Evolutionary conservation across 2,329 filamentous ascomycete species (phyloP).

Genomic region (Chalaropsis ovoidea): DNA sequence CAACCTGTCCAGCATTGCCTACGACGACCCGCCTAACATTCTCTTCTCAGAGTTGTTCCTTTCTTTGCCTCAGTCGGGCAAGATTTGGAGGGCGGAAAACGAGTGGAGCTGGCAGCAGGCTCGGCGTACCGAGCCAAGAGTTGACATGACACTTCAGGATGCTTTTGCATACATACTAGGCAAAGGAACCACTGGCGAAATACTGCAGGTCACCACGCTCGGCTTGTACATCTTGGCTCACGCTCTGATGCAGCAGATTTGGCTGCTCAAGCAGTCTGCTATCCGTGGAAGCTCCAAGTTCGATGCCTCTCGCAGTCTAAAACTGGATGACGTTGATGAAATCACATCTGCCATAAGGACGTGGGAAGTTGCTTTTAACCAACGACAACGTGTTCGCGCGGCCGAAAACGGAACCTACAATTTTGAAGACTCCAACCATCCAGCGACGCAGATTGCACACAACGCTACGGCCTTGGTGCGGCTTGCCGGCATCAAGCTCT

Average conservation of each 20-base stretch:
- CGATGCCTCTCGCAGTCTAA: constrained; percentile 42
- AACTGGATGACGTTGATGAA: constrained; percentile 47
- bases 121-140: constrained; percentile 41
- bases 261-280: constrained; percentile 54
- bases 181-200: constrained; percentile 16
- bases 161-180: constrained; percentile 46
- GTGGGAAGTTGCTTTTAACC: constrained; percentile 52
- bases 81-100: constrained; percentile 48
- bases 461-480: constrained; percentile 53
- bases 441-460: constrained; percentile 53
- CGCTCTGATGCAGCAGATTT: constrained; percentile 62
- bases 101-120: constrained; percentile 52
- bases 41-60: constrained; percentile 52
- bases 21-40: constrained; percentile 49
- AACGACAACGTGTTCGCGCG: constrained; percentile 43
- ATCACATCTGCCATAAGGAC: constrained; percentile 45
- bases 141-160: constrained; percentile 47
- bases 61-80: constrained; percentile 44
- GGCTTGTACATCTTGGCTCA: constrained; percentile 65
- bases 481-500: constrained; percentile 54
- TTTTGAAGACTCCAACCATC: constrained; percentile 26
- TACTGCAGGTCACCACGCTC: constrained; percentile 43
- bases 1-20: constrained; percentile 52
- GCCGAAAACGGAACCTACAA: constrained; percentile 37
- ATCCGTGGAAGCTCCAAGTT: constrained; percentile 42